Evolutionary conservation across 2,329 filamentous ascomycete species (phyloP).

Genomic region (Madurella fahalii): DNA sequence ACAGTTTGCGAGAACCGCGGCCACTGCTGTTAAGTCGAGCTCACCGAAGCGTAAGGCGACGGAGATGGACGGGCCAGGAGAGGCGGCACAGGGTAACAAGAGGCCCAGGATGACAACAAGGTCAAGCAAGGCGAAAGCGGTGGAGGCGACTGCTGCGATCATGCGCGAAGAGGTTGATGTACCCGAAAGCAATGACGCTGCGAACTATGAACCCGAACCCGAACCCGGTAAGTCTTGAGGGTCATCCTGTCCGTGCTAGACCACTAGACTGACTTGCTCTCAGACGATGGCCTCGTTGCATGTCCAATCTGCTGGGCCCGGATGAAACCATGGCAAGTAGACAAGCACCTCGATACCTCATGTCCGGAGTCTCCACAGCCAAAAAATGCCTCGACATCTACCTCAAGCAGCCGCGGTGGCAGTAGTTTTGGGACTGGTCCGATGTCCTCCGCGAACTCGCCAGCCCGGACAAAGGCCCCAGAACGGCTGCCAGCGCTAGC

Average conservation of each 20-base stretch:
- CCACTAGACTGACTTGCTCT: slow-evolving; percentile 13
- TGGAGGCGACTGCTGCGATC: slow-evolving; percentile 36
- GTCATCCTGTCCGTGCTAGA: background rate
- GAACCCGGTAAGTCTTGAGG: slow-evolving; percentile 26
- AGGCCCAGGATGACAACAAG: slow-evolving; percentile 50
- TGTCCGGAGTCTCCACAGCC: slow-evolving; percentile 37
- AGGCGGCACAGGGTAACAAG: slow-evolving; percentile 39
- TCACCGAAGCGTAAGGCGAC: slow-evolving; percentile 52
- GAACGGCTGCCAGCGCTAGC: slow-evolving; percentile 76
- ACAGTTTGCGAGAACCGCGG: slow-evolving; percentile 55
- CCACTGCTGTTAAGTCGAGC: slow-evolving; percentile 15
- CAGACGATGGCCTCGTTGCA: slow-evolving; percentile 70
- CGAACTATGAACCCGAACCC: slow-evolving; percentile 31
- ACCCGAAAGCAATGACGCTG: slow-evolving; percentile 34
- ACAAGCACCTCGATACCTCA: slow-evolving; percentile 72
- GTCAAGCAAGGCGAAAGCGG: slow-evolving; percentile 40
- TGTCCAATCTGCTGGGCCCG: slow-evolving; percentile 77
- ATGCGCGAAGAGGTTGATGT: slow-evolving; percentile 30
- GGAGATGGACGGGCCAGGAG: slow-evolving; percentile 29
- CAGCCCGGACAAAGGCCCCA: slow-evolving; percentile 36
- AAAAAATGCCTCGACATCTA: slow-evolving; percentile 28
- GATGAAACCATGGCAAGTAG: slow-evolving; percentile 78
- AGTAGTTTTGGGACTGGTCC: slow-evolving; percentile 18
- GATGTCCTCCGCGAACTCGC: slow-evolving; percentile 18
- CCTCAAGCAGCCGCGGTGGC: slow-evolving; percentile 5